Base-by-base conservation (phyloP, 2,329 filamentous ascomycete genomes). In the Exophiala spinifera region DNA sequence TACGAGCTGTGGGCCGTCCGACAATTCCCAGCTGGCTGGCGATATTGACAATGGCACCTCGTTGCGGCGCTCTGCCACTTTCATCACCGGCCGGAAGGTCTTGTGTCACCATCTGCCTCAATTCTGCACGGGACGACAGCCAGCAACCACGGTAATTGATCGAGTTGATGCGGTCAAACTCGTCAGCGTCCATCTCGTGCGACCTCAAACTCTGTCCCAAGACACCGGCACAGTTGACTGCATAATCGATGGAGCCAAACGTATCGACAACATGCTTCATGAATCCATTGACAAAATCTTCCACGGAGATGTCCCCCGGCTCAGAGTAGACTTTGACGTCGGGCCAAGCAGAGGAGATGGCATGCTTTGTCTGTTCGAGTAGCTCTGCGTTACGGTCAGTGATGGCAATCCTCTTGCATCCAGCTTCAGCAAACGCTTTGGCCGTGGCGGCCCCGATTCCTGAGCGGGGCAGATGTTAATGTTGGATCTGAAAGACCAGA, bases 381-480 rank as follows among this genome's bases (percentile, higher is more conserved):
- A 76, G 70, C 1, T 60, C 61, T 2, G 61, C 63, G 56, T 78
- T 74, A 51, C 81, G 67, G 59, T 83, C 80, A 11, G 79, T 81
- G 46, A 84, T 78, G 43, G 76, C 78, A 11, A 83, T 71, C n/a
- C 68, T 69, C 0, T 72, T 65, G 63, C 79, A 81, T 11, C 80
- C 79, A 0, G 75, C 74, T 1, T 64, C 67, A 1, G 73, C 78
- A 62, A 84, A 81, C 0, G 73, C 77, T 53, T 67, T 74, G 8
- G 76, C 76, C 1, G 80, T 75, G 1, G 79, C 79, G 2, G 76
- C 76, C 2, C 80, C 81, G 56, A 83, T 84, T 28, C 81, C 80
- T 81, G 34, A 25, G 36, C 14, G 3, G 36, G 13, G 11, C 21
- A 13, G 39, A 13, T 21, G 14, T 44, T 10, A 31, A n/a, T n/a